phyloP scores from a whole-genome alignment of 2,329 filamentous ascomycete genomes.

The Coniochaeta pulveracea region DNA sequence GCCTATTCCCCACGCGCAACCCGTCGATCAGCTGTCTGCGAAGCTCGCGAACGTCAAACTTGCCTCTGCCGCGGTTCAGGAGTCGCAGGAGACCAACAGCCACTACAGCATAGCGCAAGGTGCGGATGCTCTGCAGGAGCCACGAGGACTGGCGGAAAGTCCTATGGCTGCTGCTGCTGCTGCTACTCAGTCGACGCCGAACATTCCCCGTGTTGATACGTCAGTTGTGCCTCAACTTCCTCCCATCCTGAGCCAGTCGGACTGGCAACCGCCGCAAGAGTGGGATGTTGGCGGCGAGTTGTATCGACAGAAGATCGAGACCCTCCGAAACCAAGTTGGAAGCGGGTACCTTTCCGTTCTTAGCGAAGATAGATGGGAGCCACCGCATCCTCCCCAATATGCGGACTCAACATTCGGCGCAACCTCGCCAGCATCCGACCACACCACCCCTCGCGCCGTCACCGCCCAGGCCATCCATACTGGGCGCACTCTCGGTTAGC shows the following conservation, averaged over 20 bases:
- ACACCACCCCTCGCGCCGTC: conserved; percentile 23
- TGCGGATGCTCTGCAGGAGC: conserved; percentile 24
- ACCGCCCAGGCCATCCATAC: conserved; percentile 39
- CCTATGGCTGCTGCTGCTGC: conserved; percentile 18
- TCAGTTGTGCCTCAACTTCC: conserved; percentile 21
- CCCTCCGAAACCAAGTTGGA: conserved; percentile 73
- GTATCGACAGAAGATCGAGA: conserved; percentile 82
- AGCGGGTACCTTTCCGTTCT: conserved; percentile 80
- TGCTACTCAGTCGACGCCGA: conserved; percentile 14
- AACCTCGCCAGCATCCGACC: conserved; percentile 22
- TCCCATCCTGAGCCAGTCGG: conserved; percentile 17
- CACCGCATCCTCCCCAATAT: conserved; percentile 24
- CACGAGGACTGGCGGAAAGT: conserved; percentile 17
- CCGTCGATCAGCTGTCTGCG: conserved; percentile 15
- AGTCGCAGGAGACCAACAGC: conserved; percentile 18
- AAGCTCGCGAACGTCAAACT: conserved; percentile 5
- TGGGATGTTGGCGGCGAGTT: conserved; percentile 63
- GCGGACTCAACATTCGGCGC: conserved; percentile 25
- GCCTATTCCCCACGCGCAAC: conserved; percentile 11
- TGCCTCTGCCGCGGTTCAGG: not conserved
- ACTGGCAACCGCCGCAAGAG: conserved; percentile 34
- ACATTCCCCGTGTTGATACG: conserved; percentile 27
- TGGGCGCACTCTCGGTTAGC: conserved; percentile 37
- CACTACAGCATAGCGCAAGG: conserved; percentile 34
- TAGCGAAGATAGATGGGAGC: conserved; percentile 62